These are phyloP conservation scores for Zygosaccharomyces pseudorouxii DNA, from an alignment of 805 yeast genomes.

Conservation along the genomic window DNA sequence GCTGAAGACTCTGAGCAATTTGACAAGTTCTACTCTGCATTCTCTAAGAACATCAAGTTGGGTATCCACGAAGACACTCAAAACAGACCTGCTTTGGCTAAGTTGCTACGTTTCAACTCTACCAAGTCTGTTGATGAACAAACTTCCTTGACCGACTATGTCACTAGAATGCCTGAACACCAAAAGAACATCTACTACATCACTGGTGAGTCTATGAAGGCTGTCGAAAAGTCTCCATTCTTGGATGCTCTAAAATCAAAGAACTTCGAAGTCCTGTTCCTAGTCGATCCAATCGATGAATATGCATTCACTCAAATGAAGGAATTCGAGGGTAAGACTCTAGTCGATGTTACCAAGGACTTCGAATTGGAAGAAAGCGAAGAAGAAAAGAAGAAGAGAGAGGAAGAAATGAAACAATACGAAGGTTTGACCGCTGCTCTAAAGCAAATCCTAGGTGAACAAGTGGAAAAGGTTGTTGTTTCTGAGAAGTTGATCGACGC, in stretches of 20 bases:
- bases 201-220: slow-evolving; percentile 97
- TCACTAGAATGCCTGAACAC: slow-evolving; percentile 99
- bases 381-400: slow-evolving; percentile 94
- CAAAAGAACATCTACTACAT: slow-evolving; percentile 99
- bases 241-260: slow-evolving; percentile 97
- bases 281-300: slow-evolving; percentile 99
- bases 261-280: slow-evolving; percentile 95
- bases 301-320: slow-evolving; percentile 98
- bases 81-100: slow-evolving; percentile 93
- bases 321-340: slow-evolving; percentile 98
- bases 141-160: slow-evolving; percentile 94
- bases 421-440: slow-evolving; percentile 93
- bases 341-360: slow-evolving; percentile 98
- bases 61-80: slow-evolving; percentile 99
- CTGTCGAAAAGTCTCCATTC: slow-evolving; percentile 99
- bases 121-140: slow-evolving; percentile 92
- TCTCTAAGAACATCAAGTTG: slow-evolving; percentile 95
- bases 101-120: slow-evolving; percentile 94
- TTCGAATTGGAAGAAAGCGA: slow-evolving; percentile 97
- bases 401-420: slow-evolving; percentile 84
- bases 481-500: slow-evolving; percentile 96
- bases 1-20: slow-evolving; percentile 99
- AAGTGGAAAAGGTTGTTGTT: slow-evolving; percentile 98
- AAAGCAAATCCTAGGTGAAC: slow-evolving; percentile 96
- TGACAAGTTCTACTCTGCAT: slow-evolving; percentile 96